Base-by-base conservation (phyloP, 164 flowering plant genomes). In the Tetracentron sinense region DNA sequence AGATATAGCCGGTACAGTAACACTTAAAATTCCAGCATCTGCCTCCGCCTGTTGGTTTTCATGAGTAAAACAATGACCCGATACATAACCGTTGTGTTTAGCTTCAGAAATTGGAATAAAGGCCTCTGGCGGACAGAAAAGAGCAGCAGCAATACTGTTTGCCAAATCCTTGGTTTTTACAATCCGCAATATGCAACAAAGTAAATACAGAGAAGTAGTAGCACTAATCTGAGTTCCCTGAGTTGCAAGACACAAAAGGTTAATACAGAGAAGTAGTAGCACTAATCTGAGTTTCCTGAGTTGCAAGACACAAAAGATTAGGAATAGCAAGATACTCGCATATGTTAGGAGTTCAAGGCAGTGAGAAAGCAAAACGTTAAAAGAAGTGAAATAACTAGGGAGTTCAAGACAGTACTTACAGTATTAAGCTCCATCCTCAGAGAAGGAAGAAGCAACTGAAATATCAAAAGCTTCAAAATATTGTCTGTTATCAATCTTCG, bases 161-260 rank as follows among this genome's bases (percentile, higher is more conserved):
- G 97, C 91, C 82, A 95, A 75, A 77, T 92, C 96, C 78, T 90
- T 95, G 73, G 85, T 86, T 70, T 92, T 95, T 64, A 95, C 87
- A 22, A 95, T 86, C 61, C 89, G 94, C 82, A 95, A 70, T 73
- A 95, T 90, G 82, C 92, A 90, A 71, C 97, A 92, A 74, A 95
- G 83, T 76, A 95, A 79, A 83, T 86, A 92, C 55, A 92, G 71
- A 29, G 97, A 86, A 67, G 97, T 83, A 62, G 80, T 72, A 31
- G 82, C 82, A 61, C 82, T 77, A 56, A 89, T 75, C 64, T 60
- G 75, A 48, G 63, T 56, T 27, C 68, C 97, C 99, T 95, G 88
- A 82, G 50, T 62, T 62, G 65, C 58, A 79, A 56, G 65, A 49
- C 35, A 73, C 62, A 56, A 53, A 51, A 70, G 12, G 69, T 82